Evolutionary conservation across 148 eudicot species (phyloP).

Genomic region (Camellia lanceoleosa): DNA sequence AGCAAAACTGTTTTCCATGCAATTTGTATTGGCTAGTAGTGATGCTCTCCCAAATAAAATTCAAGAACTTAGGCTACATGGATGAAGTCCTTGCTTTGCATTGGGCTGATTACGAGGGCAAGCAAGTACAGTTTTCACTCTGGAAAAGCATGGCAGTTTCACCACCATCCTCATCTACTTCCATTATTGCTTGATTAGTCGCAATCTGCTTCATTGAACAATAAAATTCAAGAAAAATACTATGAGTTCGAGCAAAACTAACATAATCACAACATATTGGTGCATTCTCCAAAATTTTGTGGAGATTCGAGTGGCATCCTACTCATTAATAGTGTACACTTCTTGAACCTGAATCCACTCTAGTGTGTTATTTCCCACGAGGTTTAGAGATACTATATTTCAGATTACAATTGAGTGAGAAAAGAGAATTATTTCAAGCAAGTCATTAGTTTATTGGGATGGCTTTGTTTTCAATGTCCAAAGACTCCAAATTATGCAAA

Average conservation of each 20-base stretch:
- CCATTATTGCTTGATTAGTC: slow-evolving; percentile 58
- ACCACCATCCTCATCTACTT: slow-evolving; percentile 48
- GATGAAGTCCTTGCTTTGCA: slow-evolving; percentile 55
- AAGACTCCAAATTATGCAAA: too few species aligned
- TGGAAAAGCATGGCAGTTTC: slow-evolving; percentile 21
- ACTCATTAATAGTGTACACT: too few species aligned
- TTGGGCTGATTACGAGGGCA: slow-evolving; percentile 73
- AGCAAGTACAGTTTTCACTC: slow-evolving; percentile 47
- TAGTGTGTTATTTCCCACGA: too few species aligned
- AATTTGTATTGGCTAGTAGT: not conserved
- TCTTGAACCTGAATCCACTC: too few species aligned
- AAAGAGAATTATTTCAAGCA: too few species aligned
- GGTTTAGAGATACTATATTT: too few species aligned
- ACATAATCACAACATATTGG: not conserved
- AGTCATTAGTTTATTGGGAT: too few species aligned
- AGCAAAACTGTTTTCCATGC: not conserved
- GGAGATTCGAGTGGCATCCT: not conserved
- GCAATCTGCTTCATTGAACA: slow-evolving; percentile 47
- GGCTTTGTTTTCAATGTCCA: too few species aligned
- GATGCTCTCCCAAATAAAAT: slow-evolving; percentile 3
- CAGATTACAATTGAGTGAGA: too few species aligned
- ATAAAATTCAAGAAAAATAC: not conserved
- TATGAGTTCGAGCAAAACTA: not conserved
- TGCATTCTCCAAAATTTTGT: not conserved
- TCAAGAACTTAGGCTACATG: not conserved